These are phyloP conservation scores for Tagetes erecta DNA, from an alignment of 129 eudicot species.

Conservation along the genomic window DNA sequence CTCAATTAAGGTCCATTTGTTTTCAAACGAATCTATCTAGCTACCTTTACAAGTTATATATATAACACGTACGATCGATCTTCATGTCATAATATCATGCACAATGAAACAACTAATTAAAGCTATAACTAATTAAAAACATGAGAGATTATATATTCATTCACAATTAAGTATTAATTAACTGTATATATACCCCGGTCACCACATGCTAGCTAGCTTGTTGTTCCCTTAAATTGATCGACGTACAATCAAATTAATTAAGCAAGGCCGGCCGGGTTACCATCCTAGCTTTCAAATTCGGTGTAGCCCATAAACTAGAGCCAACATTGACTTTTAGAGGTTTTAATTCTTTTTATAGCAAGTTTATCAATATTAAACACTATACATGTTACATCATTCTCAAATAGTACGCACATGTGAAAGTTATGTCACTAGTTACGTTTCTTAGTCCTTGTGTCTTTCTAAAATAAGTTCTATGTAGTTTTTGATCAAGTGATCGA, in stretches of 20 bases:
- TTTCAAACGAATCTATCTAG: no score
- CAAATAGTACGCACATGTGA: not conserved
- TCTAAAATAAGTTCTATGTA: not conserved
- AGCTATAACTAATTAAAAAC: constrained; percentile 4
- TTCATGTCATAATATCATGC: no score
- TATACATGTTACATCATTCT: constrained; percentile 2
- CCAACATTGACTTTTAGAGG: constrained; percentile 18
- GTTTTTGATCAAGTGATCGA: not conserved
- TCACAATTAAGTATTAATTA: not conserved
- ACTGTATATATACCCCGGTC: not conserved
- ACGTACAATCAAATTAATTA: not conserved
- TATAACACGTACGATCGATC: no score
- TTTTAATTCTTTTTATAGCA: constrained; percentile 7
- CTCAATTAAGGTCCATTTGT: no score
- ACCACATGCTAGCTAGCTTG: constrained; percentile 7
- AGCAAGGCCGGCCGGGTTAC: not conserved
- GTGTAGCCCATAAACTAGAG: constrained; percentile 9
- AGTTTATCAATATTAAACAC: not conserved
- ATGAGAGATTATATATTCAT: not conserved
- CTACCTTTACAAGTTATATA: no score
- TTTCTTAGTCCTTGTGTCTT: not conserved
- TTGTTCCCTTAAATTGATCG: constrained; percentile 23
- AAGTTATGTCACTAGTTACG: not conserved
- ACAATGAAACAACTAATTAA: not conserved
- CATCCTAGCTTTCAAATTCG: not conserved